Percentiles rank a stretch among this genome's conserved stretches.
phyloP scores from a whole-genome alignment of 306 rosid species.

The Sphenostylis stenocarpa region DNA sequence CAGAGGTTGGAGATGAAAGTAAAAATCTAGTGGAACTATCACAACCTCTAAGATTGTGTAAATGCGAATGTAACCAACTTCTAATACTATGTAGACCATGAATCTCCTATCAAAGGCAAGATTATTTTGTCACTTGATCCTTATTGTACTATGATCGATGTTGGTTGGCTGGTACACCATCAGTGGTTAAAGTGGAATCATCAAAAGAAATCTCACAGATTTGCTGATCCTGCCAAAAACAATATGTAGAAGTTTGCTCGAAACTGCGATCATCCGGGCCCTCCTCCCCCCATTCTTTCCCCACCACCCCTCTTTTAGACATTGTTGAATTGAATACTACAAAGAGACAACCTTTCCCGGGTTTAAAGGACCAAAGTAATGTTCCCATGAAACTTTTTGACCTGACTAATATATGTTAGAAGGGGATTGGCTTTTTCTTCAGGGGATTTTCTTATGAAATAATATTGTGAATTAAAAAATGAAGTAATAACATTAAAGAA shows the following conservation, averaged over 20 bases:
- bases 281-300: neutral
- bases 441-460: neutral
- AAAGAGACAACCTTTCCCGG: conserved; percentile 42
- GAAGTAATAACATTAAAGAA: neutral
- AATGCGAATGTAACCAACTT: neutral
- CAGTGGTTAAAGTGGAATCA: conserved; percentile 31
- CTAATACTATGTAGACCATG: conserved; percentile 8
- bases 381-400: conserved; percentile 35
- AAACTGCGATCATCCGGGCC: conserved; percentile 19
- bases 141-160: conserved; percentile 5
- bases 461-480: neutral
- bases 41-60: neutral
- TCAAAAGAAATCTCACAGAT: conserved; percentile 5
- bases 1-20: neutral
- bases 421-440: conserved; percentile 27
- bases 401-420: neutral
- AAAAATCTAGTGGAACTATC: neutral
- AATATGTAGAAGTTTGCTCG: neutral
- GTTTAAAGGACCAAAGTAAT: conserved; percentile 22
- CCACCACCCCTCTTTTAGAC: conserved; percentile 9
- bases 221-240: conserved; percentile 12
- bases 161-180: conserved; percentile 23
- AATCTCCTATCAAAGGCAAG: neutral
- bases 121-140: conserved; percentile 21
- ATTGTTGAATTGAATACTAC: conserved; percentile 20